A percentile compares a stretch with the other conserved stretches of the same genome.
Evolutionary conservation across 2,329 filamentous ascomycete species (phyloP).

Genomic region (Tolypocladium amazonense): DNA sequence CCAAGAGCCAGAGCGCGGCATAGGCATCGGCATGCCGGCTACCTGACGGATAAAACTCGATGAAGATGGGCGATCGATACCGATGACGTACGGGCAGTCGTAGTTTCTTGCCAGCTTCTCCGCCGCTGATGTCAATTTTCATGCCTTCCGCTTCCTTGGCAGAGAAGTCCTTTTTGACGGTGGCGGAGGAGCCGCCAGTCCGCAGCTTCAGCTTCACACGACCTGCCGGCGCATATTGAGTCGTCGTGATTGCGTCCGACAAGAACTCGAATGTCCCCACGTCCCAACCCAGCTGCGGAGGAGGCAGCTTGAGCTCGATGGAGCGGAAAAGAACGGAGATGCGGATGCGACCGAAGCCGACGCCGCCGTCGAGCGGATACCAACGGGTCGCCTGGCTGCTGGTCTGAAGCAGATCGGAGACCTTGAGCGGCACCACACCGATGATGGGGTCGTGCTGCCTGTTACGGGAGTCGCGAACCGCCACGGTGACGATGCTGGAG

Average conservation of each 20-base stretch:
- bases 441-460: conserved; percentile 91
- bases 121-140: conserved; percentile 36
- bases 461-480: conserved; percentile 80
- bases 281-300: conserved; percentile 81
- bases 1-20: conserved; percentile 75
- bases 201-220: conserved; percentile 70
- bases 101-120: conserved; percentile 33
- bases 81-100: conserved; percentile 82
- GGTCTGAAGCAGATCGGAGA: conserved; percentile 80
- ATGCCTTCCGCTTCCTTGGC: conserved; percentile 45
- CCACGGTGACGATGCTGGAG: conserved; percentile 73
- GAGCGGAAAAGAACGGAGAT: conserved; percentile 86
- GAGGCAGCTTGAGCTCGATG: conserved; percentile 77
- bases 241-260: conserved; percentile 57
- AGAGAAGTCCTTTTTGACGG: conserved; percentile 53
- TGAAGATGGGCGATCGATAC: conserved; percentile 80
- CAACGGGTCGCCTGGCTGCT: conserved; percentile 79
- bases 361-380: conserved; percentile 93
- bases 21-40: conserved; percentile 65
- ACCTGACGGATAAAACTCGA: conserved; percentile 66
- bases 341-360: conserved; percentile 81
- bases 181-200: conserved; percentile 74
- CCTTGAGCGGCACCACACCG: conserved; percentile 78
- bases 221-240: conserved; percentile 47
- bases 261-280: conserved; percentile 89